These are phyloP conservation scores for Daedalea quercina DNA, from an alignment of 768 basidiomycete genomes.

Conservation along the genomic window DNA sequence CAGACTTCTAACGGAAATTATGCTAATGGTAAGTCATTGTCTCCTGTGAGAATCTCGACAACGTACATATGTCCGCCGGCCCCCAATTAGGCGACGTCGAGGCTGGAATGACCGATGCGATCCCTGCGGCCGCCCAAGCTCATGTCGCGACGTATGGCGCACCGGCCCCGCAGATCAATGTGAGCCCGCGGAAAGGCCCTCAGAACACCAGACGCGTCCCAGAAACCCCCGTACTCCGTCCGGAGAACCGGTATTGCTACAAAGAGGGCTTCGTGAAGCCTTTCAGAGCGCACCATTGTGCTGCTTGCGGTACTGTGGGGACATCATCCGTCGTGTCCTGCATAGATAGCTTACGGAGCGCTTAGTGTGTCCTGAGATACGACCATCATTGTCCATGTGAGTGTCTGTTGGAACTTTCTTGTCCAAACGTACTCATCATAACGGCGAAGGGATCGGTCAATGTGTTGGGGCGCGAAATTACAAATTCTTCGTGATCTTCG, in stretches of 20 bases:
- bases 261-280: slow-evolving; percentile 67
- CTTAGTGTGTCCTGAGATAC: slow-evolving; percentile 72
- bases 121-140: slow-evolving; percentile 15
- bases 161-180: neutral
- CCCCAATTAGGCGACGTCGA: slow-evolving; percentile 5
- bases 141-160: slow-evolving; percentile 4
- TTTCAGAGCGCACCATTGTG: slow-evolving; percentile 72
- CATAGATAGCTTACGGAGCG: neutral
- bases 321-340: neutral
- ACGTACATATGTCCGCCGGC: neutral
- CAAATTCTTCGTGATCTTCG: slow-evolving; percentile 86
- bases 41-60: neutral
- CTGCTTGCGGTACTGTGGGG: slow-evolving; percentile 73
- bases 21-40: neutral
- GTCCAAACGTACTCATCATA: neutral
- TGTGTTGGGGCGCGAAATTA: slow-evolving; percentile 93
- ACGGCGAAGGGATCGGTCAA: slow-evolving; percentile 74
- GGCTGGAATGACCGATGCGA: slow-evolving; percentile 14
- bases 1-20: neutral
- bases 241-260: slow-evolving; percentile 62
- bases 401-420: slow-evolving; percentile 13
- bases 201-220: slow-evolving; percentile 27
- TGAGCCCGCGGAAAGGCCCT: slow-evolving; percentile 9
- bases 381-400: slow-evolving; percentile 89
- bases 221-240: slow-evolving; percentile 42